Evolutionary conservation across 2,329 filamentous ascomycete species (phyloP).

Genomic region (Knufia fluminis): DNA sequence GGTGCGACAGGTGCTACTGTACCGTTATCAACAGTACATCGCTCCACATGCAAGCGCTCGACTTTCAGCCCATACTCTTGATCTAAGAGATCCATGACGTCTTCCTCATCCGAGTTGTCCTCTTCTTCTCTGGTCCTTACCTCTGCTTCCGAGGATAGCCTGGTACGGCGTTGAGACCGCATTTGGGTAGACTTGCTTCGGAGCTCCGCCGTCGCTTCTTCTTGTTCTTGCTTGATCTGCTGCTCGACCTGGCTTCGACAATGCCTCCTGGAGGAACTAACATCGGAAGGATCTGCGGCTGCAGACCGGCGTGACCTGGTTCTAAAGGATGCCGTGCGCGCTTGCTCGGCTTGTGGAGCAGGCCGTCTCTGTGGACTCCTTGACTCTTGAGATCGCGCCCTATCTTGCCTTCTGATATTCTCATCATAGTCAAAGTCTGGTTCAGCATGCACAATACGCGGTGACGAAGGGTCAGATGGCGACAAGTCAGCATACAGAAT

Average conservation of each 20-base stretch:
- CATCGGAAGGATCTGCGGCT: background rate
- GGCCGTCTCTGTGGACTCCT: background rate
- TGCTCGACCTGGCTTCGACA: background rate
- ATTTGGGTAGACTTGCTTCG: background rate
- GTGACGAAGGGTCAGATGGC: background rate
- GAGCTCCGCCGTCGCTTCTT: slow-evolving; percentile 2
- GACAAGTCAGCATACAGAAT: background rate
- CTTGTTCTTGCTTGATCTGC: slow-evolving; percentile 5
- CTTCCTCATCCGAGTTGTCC: slow-evolving; percentile 4
- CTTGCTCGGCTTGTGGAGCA: background rate
- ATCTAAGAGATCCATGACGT: slow-evolving; percentile 2
- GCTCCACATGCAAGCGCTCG: background rate
- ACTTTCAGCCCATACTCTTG: slow-evolving; percentile 4
- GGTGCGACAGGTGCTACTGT: background rate
- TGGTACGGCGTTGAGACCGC: background rate
- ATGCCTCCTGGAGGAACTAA: background rate
- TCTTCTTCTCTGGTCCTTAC: background rate
- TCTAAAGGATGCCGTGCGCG: background rate
- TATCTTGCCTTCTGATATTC: background rate
- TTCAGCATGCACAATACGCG: background rate
- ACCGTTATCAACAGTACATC: background rate
- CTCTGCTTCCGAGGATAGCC: background rate
- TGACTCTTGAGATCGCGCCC: background rate
- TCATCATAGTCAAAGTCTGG: background rate
- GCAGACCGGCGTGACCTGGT: background rate